These are phyloP conservation scores for Neonectria sp. DNA, from an alignment of 2,329 filamentous ascomycete genomes.

Conservation along the genomic window DNA sequence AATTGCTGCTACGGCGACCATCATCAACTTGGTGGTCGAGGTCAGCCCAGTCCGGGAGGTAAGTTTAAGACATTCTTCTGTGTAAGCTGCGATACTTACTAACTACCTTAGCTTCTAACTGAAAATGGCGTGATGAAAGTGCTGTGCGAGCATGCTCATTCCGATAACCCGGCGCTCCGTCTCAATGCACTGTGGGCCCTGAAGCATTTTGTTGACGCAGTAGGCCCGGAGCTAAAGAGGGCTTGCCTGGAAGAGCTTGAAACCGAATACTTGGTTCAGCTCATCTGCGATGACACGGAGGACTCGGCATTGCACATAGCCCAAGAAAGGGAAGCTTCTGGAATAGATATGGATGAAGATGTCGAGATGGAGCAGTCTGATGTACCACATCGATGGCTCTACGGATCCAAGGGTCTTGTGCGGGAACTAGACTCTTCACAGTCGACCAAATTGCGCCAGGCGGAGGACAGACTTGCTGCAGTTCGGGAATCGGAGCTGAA, in stretches of 20 bases:
- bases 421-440: conserved; percentile 53
- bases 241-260: conserved; percentile 83
- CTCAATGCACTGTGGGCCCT: conserved; percentile 93
- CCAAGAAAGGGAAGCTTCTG: conserved; percentile 46
- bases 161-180: conserved; percentile 82
- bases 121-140: conserved; percentile 81
- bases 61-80: conserved; percentile 52
- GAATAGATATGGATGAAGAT: conserved; percentile 69
- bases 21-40: conserved; percentile 89
- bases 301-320: conserved; percentile 64
- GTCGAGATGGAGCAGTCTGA: conserved; percentile 69
- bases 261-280: conserved; percentile 83
- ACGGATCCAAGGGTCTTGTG: conserved; percentile 50
- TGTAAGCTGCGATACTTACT: conserved; percentile 27
- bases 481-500: conserved; percentile 79
- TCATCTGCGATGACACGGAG: conserved; percentile 77
- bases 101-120: conserved; percentile 73
- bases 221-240: conserved; percentile 80
- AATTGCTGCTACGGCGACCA: conserved; percentile 86
- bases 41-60: conserved; percentile 94
- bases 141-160: conserved; percentile 88
- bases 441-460: conserved; percentile 63
- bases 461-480: conserved; percentile 64
- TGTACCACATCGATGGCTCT: conserved; percentile 58
- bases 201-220: conserved; percentile 87